Base-by-base conservation (phyloP, 169 alveolate species). In the Cryptosporidium felis region DNA sequence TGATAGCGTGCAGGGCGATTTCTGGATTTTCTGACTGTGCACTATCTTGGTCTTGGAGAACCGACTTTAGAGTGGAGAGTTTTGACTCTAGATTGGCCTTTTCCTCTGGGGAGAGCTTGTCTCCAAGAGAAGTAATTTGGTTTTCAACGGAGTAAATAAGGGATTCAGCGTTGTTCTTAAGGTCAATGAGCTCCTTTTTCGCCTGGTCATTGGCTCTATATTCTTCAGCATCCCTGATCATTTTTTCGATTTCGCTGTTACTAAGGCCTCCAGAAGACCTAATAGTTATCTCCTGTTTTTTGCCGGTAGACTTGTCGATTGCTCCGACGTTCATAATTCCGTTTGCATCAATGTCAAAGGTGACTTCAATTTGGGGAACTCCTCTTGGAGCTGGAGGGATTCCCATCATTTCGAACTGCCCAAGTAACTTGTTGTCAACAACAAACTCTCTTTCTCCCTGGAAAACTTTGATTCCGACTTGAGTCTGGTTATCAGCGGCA, bases 371-470 rank as follows among this genome's bases (percentile, higher is more conserved):
- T 89, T 95, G 96, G 34, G 96, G 95, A n/a, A 96, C 97, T 23
- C 98, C 99, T 59, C 99, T 95, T 12, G 99, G 99, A 21, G 99
- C 99, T 21, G 98, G 98, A 16, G 99, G 99, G 79, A 95, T 96
- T 61, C 99, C 99, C 56, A 96, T 97, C 62, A 98, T 94, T 65
- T 96, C 98, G 89, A 98, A 98, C 58, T 97, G 96, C 45, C 99
- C 99, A 65, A 98, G 94, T 89, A 96, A 88, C 92, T 97, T 97
- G 92, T 98, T 98, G 89, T 97, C 99, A 23, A 95, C 94, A 4
- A 99, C 99, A 98, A 97, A 96, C 82, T 95, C 98, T 82, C 99
- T 94, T 91, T 98, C 99, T 41, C 99, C 99, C 92, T 98, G 98
- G 94, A 91, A 98, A 44, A 98, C 99, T 95, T 97, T 96, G 90